These are phyloP conservation scores for Oryza punctata DNA, from an alignment of 176 grass and related monocot species.

Conservation along the genomic window DNA sequence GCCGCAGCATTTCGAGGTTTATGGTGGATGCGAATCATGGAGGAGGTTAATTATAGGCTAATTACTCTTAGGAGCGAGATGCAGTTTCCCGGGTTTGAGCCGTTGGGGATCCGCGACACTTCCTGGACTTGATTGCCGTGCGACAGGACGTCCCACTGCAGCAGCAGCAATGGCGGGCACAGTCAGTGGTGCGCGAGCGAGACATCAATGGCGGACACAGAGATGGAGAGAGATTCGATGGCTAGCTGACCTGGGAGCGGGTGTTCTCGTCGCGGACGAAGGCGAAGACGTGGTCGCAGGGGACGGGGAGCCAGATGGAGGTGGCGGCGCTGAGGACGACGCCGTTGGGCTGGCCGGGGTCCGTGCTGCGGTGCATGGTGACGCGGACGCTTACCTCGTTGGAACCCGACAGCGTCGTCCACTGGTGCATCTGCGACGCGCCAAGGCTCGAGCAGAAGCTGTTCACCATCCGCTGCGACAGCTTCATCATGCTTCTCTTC, in stretches of 20 bases:
- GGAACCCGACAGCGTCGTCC: constrained; percentile 61
- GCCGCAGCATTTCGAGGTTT: too few relatives aligned
- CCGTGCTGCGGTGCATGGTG: constrained; percentile 49
- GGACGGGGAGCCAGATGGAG: constrained; percentile 80
- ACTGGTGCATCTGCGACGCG: constrained; percentile 70
- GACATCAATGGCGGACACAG: not conserved
- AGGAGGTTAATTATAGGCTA: not conserved
- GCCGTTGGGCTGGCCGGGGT: constrained; percentile 72
- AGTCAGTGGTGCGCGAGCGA: not conserved
- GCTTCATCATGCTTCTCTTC: constrained; percentile 90
- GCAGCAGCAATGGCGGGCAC: constrained; percentile 3
- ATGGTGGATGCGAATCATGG: not conserved
- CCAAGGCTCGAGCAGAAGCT: constrained; percentile 78
- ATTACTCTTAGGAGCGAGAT: constrained; percentile 80
- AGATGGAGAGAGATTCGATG: not conserved
- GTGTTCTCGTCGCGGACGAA: constrained; percentile 75
- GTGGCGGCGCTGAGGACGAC: constrained; percentile 85
- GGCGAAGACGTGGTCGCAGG: constrained; percentile 71
- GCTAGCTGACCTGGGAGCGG: constrained; percentile 60
- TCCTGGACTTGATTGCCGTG: constrained; percentile 75
- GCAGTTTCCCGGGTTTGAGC: constrained; percentile 83
- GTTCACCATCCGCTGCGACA: constrained; percentile 93
- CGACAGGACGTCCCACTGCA: constrained; percentile 90
- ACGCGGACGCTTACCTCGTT: constrained; percentile 73
- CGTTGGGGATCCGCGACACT: constrained; percentile 70